A percentile compares a stretch with the other conserved stretches of the same genome.
phyloP scores from a whole-genome alignment of 2,329 filamentous ascomycete genomes.

The Penicillium decumbens region DNA sequence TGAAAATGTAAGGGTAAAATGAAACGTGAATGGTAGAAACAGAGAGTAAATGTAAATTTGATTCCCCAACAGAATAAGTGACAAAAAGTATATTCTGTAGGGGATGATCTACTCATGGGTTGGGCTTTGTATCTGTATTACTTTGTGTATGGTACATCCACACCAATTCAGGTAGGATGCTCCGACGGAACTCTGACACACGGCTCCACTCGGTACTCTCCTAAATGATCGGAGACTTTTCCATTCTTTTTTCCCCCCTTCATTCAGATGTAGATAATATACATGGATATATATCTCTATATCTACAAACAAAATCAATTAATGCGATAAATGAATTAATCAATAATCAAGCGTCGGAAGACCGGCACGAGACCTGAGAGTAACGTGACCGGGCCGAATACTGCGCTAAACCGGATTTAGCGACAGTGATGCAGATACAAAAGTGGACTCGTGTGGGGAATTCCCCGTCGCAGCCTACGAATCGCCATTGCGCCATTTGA shows the following conservation, averaged over 20 bases:
- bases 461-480: slow-evolving; percentile 8
- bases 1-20: too few species aligned
- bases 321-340: too few species aligned
- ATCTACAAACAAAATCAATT: not conserved
- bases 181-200: not conserved
- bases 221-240: not conserved
- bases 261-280: too few species aligned
- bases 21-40: too few species aligned
- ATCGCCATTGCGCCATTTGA: not conserved
- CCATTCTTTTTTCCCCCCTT: not conserved
- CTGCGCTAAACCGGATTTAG: slow-evolving; percentile 7
- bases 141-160: not conserved
- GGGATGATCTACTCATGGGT: not conserved
- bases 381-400: slow-evolving; percentile 22
- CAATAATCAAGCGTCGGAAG: not conserved
- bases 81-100: not conserved
- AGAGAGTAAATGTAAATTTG: too few species aligned
- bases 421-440: slow-evolving; percentile 5
- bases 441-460: slow-evolving; percentile 22
- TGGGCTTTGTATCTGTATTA: not conserved
- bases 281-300: too few species aligned
- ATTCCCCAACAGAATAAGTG: too few species aligned
- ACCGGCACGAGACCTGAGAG: slow-evolving; percentile 6
- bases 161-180: not conserved
- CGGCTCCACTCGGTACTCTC: not conserved